Evolutionary conservation across 331 rosid genomes (phyloP).

Genomic region (Quercus phellos): DNA sequence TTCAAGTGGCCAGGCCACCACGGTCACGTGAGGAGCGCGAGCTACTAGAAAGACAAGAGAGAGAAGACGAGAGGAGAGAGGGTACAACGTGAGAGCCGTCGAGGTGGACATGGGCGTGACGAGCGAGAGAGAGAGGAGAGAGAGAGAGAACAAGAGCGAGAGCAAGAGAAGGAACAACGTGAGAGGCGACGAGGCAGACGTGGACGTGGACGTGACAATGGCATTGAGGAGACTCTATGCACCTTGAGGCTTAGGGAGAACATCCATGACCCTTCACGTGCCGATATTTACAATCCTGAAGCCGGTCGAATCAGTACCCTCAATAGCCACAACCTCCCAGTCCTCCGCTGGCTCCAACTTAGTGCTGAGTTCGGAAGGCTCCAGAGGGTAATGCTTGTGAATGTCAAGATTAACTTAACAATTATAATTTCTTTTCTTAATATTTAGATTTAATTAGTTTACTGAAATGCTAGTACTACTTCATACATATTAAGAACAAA

Average conservation of each 20-base stretch:
- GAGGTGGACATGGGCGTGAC: background rate
- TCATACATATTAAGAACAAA: too few species aligned
- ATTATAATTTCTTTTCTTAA: too few species aligned
- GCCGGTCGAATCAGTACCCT: constrained; percentile 51
- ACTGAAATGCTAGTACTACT: too few species aligned
- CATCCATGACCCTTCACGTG: constrained; percentile 41
- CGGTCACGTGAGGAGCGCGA: background rate
- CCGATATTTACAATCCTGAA: constrained; percentile 48
- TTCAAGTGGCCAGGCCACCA: constrained; percentile 35
- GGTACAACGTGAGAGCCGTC: background rate
- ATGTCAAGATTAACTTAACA: too few species aligned
- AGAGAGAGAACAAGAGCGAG: background rate
- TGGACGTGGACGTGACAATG: constrained; percentile 19
- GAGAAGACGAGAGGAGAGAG: background rate
- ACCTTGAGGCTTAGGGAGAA: constrained; percentile 31
- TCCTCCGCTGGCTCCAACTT: constrained; percentile 42
- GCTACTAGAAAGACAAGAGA: background rate
- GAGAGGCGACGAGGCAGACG: background rate
- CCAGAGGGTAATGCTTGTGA: constrained; percentile 24
- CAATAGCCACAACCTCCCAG: constrained; percentile 46
- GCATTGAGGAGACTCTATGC: constrained; percentile 56
- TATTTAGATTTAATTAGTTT: too few species aligned
- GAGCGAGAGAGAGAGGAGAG: too few species aligned
- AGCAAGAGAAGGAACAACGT: background rate
- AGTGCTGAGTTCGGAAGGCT: constrained; percentile 56